Percentiles rank a stretch among this genome's conserved stretches.
Evolutionary conservation across 352 stramenopile species (phyloP).

Genomic region (Thalassiosira hispida): DNA sequence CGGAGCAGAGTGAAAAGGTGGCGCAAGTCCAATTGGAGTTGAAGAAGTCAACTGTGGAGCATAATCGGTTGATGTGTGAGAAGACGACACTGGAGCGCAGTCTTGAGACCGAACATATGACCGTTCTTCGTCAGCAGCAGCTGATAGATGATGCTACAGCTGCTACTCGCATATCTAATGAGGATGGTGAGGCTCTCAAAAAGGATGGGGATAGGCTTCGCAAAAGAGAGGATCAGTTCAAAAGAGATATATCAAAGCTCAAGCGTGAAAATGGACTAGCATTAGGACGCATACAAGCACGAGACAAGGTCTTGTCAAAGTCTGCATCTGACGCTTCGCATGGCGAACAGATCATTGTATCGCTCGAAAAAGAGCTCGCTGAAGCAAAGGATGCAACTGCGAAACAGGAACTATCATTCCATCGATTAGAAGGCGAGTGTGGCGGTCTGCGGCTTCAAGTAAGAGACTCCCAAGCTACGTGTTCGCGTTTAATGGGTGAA

Average conservation of each 20-base stretch:
- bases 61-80: slow-evolving; percentile 88
- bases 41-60: slow-evolving; percentile 88
- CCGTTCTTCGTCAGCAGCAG: slow-evolving; percentile 82
- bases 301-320: slow-evolving; percentile 87
- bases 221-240: slow-evolving; percentile 51
- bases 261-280: slow-evolving; percentile 89
- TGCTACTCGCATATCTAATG: slow-evolving; percentile 68
- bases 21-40: slow-evolving; percentile 84
- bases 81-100: slow-evolving; percentile 91
- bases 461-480: slow-evolving; percentile 87
- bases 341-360: slow-evolving; percentile 90
- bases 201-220: slow-evolving; percentile 78
- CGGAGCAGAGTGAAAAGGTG: slow-evolving; percentile 76
- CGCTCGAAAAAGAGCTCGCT: slow-evolving; percentile 75
- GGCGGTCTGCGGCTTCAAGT: slow-evolving; percentile 89
- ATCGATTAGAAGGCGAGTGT: slow-evolving; percentile 91
- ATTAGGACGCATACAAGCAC: slow-evolving; percentile 71
- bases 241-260: slow-evolving; percentile 87
- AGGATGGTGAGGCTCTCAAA: slow-evolving; percentile 79
- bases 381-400: slow-evolving; percentile 82
- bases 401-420: slow-evolving; percentile 91
- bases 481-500: slow-evolving; percentile 87
- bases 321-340: slow-evolving; percentile 91
- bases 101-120: slow-evolving; percentile 90
- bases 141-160: slow-evolving; percentile 81